These are phyloP conservation scores for Neoboletus brunneissimus DNA, from an alignment of 768 basidiomycete species.

Conservation along the genomic window DNA sequence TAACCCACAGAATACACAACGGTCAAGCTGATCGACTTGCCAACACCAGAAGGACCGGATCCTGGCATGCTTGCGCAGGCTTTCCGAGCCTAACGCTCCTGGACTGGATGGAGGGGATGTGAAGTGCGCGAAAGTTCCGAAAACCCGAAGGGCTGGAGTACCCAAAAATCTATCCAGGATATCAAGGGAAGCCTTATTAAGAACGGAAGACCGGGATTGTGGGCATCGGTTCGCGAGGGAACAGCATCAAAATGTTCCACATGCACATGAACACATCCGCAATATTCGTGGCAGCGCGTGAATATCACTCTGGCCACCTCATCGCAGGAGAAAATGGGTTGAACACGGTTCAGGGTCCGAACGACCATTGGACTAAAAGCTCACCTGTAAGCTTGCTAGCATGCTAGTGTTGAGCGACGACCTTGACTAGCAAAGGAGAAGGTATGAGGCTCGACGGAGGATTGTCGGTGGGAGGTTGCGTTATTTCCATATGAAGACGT, in stretches of 20 bases:
- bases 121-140: neutral
- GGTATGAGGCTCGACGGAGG: neutral
- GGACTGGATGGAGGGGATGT: neutral
- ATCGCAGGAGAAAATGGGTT: neutral
- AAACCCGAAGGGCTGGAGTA: neutral
- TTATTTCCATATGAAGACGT: neutral
- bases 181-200: conserved; percentile 2
- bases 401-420: neutral
- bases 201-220: neutral
- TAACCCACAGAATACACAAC: neutral
- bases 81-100: neutral
- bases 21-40: neutral
- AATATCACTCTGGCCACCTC: neutral
- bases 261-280: conserved; percentile 1
- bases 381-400: neutral
- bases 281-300: conserved; percentile 10
- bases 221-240: conserved; percentile 7
- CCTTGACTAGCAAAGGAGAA: neutral
- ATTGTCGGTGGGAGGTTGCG: neutral
- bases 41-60: neutral
- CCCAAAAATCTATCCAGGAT: neutral
- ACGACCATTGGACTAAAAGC: neutral
- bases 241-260: conserved; percentile 5
- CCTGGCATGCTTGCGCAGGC: neutral
- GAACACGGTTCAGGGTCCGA: neutral